phyloP scores from a whole-genome alignment of 305 asterid species.

The Fraxinus platypoda region DNA sequence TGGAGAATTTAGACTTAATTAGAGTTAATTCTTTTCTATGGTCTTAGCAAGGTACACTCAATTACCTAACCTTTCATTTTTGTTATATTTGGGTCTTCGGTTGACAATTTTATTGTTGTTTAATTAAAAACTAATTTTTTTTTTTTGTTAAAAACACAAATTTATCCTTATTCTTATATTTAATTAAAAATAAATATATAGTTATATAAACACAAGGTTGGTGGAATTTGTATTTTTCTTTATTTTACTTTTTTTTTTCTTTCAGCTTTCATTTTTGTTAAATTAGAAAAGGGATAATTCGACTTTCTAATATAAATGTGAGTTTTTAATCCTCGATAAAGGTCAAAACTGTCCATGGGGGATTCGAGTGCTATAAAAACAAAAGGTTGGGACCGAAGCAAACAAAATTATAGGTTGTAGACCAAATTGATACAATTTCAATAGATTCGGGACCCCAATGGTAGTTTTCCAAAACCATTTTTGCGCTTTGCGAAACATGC shows the following conservation, averaged over 20 bases:
- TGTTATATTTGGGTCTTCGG: neutral
- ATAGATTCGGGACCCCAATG: neutral
- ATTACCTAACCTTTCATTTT: neutral
- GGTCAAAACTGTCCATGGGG: neutral
- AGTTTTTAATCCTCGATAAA: no score
- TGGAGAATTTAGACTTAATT: no score
- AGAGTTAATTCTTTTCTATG: neutral
- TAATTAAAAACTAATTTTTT: no score
- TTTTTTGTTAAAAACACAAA: no score
- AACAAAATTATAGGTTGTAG: neutral
- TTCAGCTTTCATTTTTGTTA: neutral
- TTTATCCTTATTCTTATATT: no score
- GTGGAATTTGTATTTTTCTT: no score
- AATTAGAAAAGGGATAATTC: neutral
- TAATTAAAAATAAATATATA: no score
- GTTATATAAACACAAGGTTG: no score
- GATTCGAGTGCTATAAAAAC: neutral
- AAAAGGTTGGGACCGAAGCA: neutral
- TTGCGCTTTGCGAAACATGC: neutral
- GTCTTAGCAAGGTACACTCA: neutral
- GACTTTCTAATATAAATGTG: neutral
- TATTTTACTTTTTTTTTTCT: no score
- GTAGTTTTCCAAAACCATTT: neutral
- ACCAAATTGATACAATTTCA: neutral
- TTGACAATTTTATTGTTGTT: neutral